These are phyloP conservation scores for Pythium brassicae DNA, from an alignment of 352 stramenopile species.

Conservation along the genomic window DNA sequence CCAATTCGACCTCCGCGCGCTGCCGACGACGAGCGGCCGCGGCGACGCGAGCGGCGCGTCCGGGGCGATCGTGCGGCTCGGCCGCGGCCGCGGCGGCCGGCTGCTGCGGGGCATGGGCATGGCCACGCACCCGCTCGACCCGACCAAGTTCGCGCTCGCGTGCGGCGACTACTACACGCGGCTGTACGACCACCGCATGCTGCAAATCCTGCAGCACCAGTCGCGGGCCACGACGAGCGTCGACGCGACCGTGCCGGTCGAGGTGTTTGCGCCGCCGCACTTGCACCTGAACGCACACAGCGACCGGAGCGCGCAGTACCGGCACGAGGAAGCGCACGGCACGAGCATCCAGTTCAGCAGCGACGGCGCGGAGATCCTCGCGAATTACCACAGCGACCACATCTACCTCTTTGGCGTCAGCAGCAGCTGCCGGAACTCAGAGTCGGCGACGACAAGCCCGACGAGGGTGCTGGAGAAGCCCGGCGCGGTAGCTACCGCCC, in stretches of 20 bases:
- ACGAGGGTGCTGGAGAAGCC: background rate
- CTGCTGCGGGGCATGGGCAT: constrained; percentile 70
- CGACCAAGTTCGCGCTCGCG: constrained; percentile 65
- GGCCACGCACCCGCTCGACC: constrained; percentile 59
- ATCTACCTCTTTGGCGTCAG: constrained; percentile 75
- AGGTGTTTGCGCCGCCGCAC: constrained; percentile 75
- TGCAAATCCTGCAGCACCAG: constrained; percentile 34
- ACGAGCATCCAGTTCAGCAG: constrained; percentile 81
- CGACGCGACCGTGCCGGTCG: constrained; percentile 38
- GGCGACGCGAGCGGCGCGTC: constrained; percentile 32
- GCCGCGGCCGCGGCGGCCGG: constrained; percentile 37
- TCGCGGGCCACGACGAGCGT: constrained; percentile 17
- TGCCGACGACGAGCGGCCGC: constrained; percentile 33
- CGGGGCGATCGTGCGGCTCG: constrained; percentile 63
- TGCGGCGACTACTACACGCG: constrained; percentile 80
- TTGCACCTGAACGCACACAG: constrained; percentile 62
- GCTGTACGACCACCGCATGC: constrained; percentile 77
- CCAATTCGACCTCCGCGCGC: constrained; percentile 73
- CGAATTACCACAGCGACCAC: constrained; percentile 85
- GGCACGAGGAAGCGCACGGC: constrained; percentile 57
- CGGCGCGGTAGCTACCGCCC: too few species aligned
- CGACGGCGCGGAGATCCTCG: constrained; percentile 60
- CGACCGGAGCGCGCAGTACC: constrained; percentile 27
- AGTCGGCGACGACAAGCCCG: background rate
- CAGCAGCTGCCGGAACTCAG: constrained; percentile 16